Percentiles rank a stretch among this genome's conserved stretches.
phyloP scores from a whole-genome alignment of 2,329 filamentous ascomycete species.

The Dryadomyces quercus-mongolicae region DNA sequence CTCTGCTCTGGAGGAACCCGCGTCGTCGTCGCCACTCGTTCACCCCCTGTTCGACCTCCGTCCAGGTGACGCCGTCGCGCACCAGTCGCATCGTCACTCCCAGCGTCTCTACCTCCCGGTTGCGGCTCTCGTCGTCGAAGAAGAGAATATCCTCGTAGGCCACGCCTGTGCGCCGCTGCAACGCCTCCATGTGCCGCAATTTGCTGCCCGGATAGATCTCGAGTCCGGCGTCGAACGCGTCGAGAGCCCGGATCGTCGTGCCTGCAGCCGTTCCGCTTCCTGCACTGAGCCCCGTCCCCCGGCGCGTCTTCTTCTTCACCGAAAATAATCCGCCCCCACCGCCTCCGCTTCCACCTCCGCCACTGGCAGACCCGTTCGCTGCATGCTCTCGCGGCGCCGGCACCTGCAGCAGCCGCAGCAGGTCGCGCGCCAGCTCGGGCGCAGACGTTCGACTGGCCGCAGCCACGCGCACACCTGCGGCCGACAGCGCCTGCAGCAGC shows the following conservation, averaged over 20 bases:
- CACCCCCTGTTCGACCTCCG: slow-evolving; percentile 69
- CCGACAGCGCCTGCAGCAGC: slow-evolving; percentile 49
- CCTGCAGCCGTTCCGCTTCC: neutral
- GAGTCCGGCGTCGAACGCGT: slow-evolving; percentile 46
- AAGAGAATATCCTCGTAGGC: slow-evolving; percentile 80
- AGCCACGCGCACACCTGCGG: slow-evolving; percentile 41
- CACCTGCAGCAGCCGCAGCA: slow-evolving; percentile 63
- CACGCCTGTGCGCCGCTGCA: slow-evolving; percentile 60
- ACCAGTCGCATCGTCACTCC: slow-evolving; percentile 81
- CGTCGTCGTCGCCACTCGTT: slow-evolving; percentile 67
- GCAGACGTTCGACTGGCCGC: slow-evolving; percentile 73
- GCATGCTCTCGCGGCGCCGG: slow-evolving; percentile 14
- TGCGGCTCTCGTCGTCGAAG: slow-evolving; percentile 85
- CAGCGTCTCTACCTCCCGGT: slow-evolving; percentile 65
- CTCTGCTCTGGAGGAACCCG: slow-evolving; percentile 19
- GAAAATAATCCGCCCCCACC: neutral
- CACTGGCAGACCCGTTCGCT: neutral
- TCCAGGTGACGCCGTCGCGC: slow-evolving; percentile 62
- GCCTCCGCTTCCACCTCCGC: neutral
- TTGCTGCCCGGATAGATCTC: slow-evolving; percentile 71
- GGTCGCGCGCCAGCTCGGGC: slow-evolving; percentile 66
- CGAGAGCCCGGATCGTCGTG: slow-evolving; percentile 25
- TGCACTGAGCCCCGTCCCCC: slow-evolving; percentile 17
- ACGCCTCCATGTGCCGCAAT: slow-evolving; percentile 67
- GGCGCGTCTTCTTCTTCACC: neutral